These are phyloP conservation scores for Canavalia ensiformis DNA, from an alignment of 306 rosid species.

Conservation along the genomic window DNA sequence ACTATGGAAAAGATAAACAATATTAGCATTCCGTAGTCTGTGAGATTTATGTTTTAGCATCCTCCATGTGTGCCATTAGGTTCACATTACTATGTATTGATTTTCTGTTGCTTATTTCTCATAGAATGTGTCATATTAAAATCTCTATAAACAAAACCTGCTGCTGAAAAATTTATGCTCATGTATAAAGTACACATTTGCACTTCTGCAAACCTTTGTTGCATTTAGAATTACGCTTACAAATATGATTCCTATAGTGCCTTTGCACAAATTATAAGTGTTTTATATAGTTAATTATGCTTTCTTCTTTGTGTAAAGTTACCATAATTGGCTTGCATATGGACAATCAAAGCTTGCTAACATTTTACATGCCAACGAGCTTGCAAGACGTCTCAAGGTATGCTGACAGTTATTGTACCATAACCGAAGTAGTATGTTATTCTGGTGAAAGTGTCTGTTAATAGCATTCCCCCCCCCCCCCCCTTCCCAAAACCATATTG, in stretches of 20 bases:
- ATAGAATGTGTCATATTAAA: neutral
- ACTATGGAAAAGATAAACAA: too few relatives aligned
- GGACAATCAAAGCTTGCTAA: constrained; percentile 83
- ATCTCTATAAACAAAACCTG: neutral
- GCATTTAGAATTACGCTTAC: neutral
- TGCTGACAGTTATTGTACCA: neutral
- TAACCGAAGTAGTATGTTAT: neutral
- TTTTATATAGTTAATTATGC: neutral
- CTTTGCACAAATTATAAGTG: neutral
- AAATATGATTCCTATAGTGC: neutral
- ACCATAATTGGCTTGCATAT: constrained; percentile 60
- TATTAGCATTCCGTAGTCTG: too few relatives aligned
- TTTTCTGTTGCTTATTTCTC: too few relatives aligned
- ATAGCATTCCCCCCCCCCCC: too few relatives aligned
- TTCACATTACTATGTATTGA: neutral
- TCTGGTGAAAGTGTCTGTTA: too few relatives aligned
- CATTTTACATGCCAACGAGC: constrained; percentile 75
- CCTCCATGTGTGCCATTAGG: neutral
- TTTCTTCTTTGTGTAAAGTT: constrained; percentile 52
- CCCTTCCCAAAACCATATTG: too few relatives aligned
- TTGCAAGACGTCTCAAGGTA: constrained; percentile 70
- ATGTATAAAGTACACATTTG: neutral
- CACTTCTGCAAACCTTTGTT: neutral
- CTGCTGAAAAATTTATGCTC: too few relatives aligned
- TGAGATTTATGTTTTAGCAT: too few relatives aligned